A percentile compares a stretch with the other conserved stretches of the same genome.
Conservation (phyloP, 2,329 filamentous ascomycete genomes). For the Botrytis galanthina region DNA sequence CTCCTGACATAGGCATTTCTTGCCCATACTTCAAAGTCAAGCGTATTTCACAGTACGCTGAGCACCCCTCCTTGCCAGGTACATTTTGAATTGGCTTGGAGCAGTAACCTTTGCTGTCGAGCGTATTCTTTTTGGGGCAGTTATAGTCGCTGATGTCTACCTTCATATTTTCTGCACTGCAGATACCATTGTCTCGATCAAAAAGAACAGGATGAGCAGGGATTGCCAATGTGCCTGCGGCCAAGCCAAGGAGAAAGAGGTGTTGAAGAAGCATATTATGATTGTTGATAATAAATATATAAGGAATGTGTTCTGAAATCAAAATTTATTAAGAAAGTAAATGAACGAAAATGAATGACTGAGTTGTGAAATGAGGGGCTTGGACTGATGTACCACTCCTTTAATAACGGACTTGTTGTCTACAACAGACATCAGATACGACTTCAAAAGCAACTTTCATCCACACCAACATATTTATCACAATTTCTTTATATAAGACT, state of each 20-base stretch:
- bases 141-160: background rate
- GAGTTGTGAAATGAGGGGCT: background rate
- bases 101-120: background rate
- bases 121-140: constrained; percentile 6
- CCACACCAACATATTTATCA: background rate
- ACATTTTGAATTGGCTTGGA: background rate
- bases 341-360: background rate
- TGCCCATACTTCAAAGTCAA: background rate
- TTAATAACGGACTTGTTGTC: background rate
- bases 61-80: background rate
- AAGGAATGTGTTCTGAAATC: background rate
- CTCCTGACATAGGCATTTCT: background rate
- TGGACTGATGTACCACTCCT: background rate
- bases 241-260: background rate
- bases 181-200: background rate
- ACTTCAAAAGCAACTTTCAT: background rate
- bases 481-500: background rate
- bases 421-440: background rate
- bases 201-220: background rate
- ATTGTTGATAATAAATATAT: background rate
- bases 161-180: background rate
- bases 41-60: constrained; percentile 8
- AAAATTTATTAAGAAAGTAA: background rate
- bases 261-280: background rate
- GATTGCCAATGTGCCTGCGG: background rate